Conservation (phyloP, 805 yeast species). For the Ogataea haglerorum region DNA sequence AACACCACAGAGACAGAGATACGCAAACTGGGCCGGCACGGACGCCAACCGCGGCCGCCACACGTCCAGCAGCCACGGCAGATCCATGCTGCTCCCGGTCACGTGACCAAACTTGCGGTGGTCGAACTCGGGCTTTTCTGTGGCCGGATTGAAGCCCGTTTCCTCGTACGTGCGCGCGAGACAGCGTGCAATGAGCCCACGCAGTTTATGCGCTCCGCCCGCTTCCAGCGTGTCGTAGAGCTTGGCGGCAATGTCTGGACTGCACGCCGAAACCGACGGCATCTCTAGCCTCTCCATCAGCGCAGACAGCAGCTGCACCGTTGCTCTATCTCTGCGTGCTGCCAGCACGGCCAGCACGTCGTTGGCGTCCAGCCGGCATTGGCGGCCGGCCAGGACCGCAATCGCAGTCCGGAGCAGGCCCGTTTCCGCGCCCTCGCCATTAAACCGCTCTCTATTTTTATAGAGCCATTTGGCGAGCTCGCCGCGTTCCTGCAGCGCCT, state of each 20-base stretch:
- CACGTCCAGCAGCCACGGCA: not conserved
- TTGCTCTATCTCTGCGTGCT: not conserved
- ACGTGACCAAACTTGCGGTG: not conserved
- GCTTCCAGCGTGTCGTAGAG: constrained; percentile 15
- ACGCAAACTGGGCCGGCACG: not conserved
- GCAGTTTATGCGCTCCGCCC: not conserved
- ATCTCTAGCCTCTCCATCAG: constrained; percentile 5
- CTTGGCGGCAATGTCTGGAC: constrained; percentile 12
- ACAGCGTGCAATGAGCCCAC: not conserved
- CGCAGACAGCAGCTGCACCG: constrained; percentile 11
- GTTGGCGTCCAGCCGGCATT: not conserved
- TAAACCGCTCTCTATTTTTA: not conserved
- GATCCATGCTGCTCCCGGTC: not conserved
- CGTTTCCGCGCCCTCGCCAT: not conserved
- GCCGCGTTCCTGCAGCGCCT: not conserved
- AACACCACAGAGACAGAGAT: not conserved
- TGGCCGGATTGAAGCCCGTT: not conserved
- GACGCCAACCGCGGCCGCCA: no score
- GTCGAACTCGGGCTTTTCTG: not conserved
- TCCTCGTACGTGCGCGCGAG: not conserved
- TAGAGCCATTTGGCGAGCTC: not conserved
- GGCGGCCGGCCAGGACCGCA: not conserved
- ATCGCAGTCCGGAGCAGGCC: not conserved
- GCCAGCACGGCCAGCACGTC: not conserved
- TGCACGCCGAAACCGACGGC: not conserved